Conservation (phyloP, 805 yeast species). For the Metschnikowia arizonensis region DNA sequence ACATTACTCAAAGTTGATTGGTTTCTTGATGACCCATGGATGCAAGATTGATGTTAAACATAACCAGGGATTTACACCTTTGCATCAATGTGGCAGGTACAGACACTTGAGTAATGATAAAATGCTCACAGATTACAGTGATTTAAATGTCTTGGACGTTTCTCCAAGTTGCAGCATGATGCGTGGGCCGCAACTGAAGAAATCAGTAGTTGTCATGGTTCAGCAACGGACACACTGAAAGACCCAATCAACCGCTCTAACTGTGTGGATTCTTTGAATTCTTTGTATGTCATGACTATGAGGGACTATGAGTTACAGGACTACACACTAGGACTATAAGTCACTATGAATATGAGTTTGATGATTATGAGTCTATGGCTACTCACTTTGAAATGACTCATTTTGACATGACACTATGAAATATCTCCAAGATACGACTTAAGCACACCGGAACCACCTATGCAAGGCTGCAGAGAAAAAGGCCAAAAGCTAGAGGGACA, state of each 20-base stretch:
- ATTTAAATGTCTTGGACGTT: slow-evolving; percentile 41
- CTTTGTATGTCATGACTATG: slow-evolving; percentile 36
- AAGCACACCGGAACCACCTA: too few relatives aligned
- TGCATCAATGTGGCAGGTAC: slow-evolving; percentile 79
- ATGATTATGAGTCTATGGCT: too few relatives aligned
- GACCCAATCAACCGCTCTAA: slow-evolving; percentile 27
- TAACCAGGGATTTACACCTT: slow-evolving; percentile 77
- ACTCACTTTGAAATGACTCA: too few relatives aligned
- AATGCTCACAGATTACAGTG: slow-evolving; percentile 40
- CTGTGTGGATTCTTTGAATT: slow-evolving; percentile 39
- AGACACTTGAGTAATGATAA: slow-evolving; percentile 54
- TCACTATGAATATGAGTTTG: too few relatives aligned
- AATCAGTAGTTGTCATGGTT: slow-evolving; percentile 7
- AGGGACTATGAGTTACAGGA: too few relatives aligned
- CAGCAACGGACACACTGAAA: slow-evolving; percentile 13
- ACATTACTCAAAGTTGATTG: slow-evolving; percentile 60
- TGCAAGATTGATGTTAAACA: slow-evolving; percentile 70
- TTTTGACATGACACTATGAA: too few relatives aligned
- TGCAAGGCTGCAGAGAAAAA: too few relatives aligned
- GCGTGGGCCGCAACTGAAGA: slow-evolving; percentile 12
- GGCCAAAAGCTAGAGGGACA: too few relatives aligned
- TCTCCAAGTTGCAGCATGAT: slow-evolving; percentile 24
- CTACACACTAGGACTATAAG: too few relatives aligned
- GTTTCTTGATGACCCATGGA: slow-evolving; percentile 62
- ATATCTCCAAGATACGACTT: too few relatives aligned